Evolutionary conservation across 176 grass and related monocot species (phyloP).

Genomic region (Hordeum marinum): DNA sequence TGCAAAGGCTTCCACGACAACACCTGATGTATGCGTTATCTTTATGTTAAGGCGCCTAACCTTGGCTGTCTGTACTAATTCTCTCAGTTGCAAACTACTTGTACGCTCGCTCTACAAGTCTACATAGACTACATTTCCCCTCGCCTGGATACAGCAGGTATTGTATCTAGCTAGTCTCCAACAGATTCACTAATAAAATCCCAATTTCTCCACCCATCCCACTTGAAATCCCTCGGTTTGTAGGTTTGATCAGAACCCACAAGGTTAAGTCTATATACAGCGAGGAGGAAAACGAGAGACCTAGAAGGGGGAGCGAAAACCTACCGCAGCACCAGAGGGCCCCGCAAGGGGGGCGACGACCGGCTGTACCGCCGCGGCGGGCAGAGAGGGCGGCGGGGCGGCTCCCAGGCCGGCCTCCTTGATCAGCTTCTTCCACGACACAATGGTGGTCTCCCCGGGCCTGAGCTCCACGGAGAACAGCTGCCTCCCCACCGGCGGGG

Average conservation of each 20-base stretch:
- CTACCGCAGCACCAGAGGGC: slow-evolving; percentile 38
- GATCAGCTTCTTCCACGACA: slow-evolving; percentile 71
- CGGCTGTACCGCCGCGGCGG: neutral
- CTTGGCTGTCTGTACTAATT: neutral
- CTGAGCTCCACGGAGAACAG: slow-evolving; percentile 56
- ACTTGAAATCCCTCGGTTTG: neutral
- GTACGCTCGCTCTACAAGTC: neutral
- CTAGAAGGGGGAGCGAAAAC: neutral
- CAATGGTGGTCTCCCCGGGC: slow-evolving; percentile 76
- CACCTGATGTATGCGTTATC: neutral
- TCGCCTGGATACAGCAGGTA: neutral
- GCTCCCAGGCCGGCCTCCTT: slow-evolving; percentile 32
- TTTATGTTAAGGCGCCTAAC: neutral
- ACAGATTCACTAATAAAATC: neutral
- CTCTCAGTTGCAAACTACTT: neutral
- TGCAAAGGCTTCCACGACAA: neutral
- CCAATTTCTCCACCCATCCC: neutral
- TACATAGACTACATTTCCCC: neutral
- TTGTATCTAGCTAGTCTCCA: neutral
- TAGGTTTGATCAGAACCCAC: neutral
- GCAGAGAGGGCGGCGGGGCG: neutral
- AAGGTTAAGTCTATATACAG: neutral
- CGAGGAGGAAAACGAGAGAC: neutral
- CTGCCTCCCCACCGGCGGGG: neutral
- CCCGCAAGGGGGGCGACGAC: neutral